Evolutionary conservation across 805 yeast species (phyloP), one percentile per base, ranked within the genome.

Genomic region (Yamadazyma takamatsuzukensis): DNA sequence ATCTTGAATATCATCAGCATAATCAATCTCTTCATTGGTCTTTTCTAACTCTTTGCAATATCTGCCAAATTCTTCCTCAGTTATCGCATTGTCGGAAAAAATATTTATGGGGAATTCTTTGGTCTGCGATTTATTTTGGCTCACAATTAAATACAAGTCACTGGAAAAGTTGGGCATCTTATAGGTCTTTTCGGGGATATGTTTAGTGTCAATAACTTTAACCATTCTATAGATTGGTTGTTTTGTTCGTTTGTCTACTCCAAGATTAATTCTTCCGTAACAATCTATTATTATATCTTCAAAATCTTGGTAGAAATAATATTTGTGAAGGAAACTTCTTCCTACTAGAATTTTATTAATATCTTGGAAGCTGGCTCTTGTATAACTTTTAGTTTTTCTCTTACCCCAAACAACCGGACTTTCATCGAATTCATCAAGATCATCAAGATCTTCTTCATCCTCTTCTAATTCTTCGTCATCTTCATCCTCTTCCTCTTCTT

Each of bases 201-300:
- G 59, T 16, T 72, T 73, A 6, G 83, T 74, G 34, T 75, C 81
- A 44, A 80, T 83, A 27, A 93, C 78, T 51, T 76, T 81, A 30
- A 90, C 95, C 76, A 90, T 73, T 48, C 97, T 73, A 59, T 93
- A 90, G 33, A 76, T 74, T 8, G 81, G 73, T 48, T 68, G 65
- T 18, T 81, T 76, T 9, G 79, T 74, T 27, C 77, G 70, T 35
- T 70, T 71, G 48, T 80, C 82, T 25, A 65, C 51, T 7, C 96
- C 96, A 35, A 93, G 74, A 53, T 86, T 88, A 34, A 93, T 79
- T 44, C 89, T 75, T 21, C 89, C 95, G 53, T 70, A 86, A 30
- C 94, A 78, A 14, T 86, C 94, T 13, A 73, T 67, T 11, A 86
- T 74, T 1, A 74, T 72, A 13, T 75, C 78, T 28, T 74, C 78